Evolutionary conservation across 306 rosid species (phyloP).

Genomic region (Prunus salicina): DNA sequence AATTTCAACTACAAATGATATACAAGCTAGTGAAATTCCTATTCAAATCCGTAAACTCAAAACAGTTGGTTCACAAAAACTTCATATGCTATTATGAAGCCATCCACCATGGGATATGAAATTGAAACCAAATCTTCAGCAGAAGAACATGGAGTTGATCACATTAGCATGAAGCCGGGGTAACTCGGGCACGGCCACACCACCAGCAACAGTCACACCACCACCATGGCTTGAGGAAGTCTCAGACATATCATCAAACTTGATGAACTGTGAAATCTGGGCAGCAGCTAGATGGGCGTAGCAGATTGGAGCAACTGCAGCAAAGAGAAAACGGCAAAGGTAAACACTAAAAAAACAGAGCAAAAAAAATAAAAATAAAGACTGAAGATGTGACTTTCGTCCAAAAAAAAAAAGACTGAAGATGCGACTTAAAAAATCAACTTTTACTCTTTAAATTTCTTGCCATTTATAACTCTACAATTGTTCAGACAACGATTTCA

Average conservation of each 20-base stretch:
- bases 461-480: neutral
- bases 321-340: neutral
- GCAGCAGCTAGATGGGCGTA: slow-evolving; percentile 90
- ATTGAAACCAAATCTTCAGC: slow-evolving; percentile 27
- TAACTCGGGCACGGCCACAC: slow-evolving; percentile 61
- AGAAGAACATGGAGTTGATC: slow-evolving; percentile 75
- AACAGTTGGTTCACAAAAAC: neutral
- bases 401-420: neutral
- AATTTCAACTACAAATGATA: neutral
- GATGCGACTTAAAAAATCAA: neutral
- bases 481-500: neutral
- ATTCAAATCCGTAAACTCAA: neutral
- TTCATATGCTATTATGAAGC: neutral
- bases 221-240: slow-evolving; percentile 70
- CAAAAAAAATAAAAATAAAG: neutral
- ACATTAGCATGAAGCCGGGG: slow-evolving; percentile 53
- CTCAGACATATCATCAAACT: slow-evolving; percentile 73
- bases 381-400: too few species aligned
- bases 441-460: neutral
- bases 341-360: neutral
- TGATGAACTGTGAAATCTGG: slow-evolving; percentile 67
- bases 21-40: neutral
- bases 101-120: neutral
- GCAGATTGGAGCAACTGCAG: slow-evolving; percentile 79
- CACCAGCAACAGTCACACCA: slow-evolving; percentile 46